These are phyloP conservation scores for Claviceps capensis DNA, from an alignment of 2,329 filamentous ascomycete species.

Conservation along the genomic window DNA sequence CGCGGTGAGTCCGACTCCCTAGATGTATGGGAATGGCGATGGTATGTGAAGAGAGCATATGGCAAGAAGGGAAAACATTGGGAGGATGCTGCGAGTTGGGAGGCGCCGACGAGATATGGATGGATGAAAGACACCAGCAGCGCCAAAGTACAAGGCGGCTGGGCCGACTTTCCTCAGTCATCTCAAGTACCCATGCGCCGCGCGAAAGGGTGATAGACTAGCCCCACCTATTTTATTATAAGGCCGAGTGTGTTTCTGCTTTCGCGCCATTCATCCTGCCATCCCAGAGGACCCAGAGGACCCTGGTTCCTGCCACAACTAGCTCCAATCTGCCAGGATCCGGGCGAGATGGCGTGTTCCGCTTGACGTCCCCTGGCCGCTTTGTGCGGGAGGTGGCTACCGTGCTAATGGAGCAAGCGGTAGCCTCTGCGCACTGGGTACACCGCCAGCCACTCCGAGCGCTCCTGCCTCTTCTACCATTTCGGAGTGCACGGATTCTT, in stretches of 20 bases:
- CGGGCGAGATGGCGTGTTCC: neutral
- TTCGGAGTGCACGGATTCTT: neutral
- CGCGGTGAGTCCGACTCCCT: neutral
- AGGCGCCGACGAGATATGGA: slow-evolving; percentile 5
- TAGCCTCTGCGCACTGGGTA: neutral
- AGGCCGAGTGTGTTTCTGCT: neutral
- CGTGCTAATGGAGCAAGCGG: neutral
- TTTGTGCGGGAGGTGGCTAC: neutral
- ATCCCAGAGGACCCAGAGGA: neutral
- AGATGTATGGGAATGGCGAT: slow-evolving; percentile 3
- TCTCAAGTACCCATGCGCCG: neutral
- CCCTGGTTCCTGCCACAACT: too few relatives aligned
- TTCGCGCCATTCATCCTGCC: neutral
- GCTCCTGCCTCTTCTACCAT: neutral
- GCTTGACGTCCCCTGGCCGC: neutral
- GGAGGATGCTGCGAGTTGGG: slow-evolving; percentile 3
- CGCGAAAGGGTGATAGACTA: neutral
- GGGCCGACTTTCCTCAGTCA: neutral
- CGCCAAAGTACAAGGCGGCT: neutral
- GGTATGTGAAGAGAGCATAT: slow-evolving; percentile 1
- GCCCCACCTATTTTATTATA: neutral
- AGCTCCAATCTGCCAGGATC: neutral
- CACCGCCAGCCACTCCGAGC: neutral
- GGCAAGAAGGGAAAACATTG: neutral
- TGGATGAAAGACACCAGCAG: slow-evolving; percentile 2